These are phyloP conservation scores for Deakozyma indianensis DNA, from an alignment of 805 yeast species.

Conservation along the genomic window DNA sequence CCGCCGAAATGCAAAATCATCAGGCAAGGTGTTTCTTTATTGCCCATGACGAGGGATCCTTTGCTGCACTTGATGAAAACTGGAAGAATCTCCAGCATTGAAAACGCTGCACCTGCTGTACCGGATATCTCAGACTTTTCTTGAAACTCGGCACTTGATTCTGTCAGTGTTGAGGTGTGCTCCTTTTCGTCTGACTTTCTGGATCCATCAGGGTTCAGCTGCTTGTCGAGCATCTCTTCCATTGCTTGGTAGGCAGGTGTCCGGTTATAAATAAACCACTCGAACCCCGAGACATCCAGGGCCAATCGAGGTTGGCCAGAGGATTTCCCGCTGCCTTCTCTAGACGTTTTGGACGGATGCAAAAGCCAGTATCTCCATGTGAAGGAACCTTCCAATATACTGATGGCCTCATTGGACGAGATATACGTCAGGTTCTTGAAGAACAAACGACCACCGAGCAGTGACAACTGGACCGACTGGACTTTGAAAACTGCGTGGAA, in stretches of 20 bases:
- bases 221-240: constrained; percentile 20
- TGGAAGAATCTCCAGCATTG: constrained; percentile 33
- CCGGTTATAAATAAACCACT: constrained; percentile 70
- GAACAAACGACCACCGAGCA: constrained; percentile 70
- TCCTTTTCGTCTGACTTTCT: too few species aligned
- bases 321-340: constrained; percentile 2
- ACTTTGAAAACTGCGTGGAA: constrained; percentile 43
- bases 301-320: constrained; percentile 11
- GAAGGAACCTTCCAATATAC: constrained; percentile 54
- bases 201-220: constrained; percentile 2
- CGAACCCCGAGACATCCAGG: constrained; percentile 60
- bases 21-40: constrained; percentile 60
- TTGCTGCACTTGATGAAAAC: constrained; percentile 41
- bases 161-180: background rate
- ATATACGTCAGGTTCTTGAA: constrained; percentile 62
- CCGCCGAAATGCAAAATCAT: constrained; percentile 44
- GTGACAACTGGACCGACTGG: constrained; percentile 62
- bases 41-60: constrained; percentile 71
- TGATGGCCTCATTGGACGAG: constrained; percentile 58
- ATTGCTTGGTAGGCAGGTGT: constrained; percentile 61
- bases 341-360: constrained; percentile 20
- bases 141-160: constrained; percentile 2
- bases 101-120: background rate
- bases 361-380: constrained; percentile 89
- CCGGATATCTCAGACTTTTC: background rate